Evolutionary conservation across 805 yeast genomes (phyloP).

Genomic region (Yamadazyma phyllophila): DNA sequence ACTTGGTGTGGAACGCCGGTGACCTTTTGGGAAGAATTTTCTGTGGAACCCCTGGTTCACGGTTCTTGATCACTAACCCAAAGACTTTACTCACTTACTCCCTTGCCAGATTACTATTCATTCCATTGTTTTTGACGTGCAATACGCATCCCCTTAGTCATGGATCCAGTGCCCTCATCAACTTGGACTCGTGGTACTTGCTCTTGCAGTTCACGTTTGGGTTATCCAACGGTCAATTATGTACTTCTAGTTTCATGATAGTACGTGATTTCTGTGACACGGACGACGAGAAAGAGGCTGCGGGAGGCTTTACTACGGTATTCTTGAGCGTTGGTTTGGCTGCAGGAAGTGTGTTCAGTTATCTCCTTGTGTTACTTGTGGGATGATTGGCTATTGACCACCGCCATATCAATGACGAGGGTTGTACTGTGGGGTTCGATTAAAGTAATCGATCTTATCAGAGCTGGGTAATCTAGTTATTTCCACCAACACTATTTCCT

Average conservation of each 20-base stretch:
- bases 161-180: conserved; percentile 38
- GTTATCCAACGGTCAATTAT: conserved; percentile 79
- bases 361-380: conserved; percentile 49
- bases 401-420: too few relatives aligned
- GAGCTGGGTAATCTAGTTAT: too few relatives aligned
- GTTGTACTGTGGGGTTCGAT: too few relatives aligned
- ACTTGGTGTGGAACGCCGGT: conserved; percentile 85
- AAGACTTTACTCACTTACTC: conserved; percentile 52
- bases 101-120: conserved; percentile 50
- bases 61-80: conserved; percentile 40
- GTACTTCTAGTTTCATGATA: conserved; percentile 76
- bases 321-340: conserved; percentile 77
- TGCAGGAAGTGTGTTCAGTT: conserved; percentile 75
- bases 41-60: conserved; percentile 52
- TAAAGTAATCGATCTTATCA: too few relatives aligned
- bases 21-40: conserved; percentile 75
- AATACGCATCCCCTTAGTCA: conserved; percentile 45
- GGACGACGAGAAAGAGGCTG: conserved; percentile 78
- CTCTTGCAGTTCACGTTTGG: conserved; percentile 77
- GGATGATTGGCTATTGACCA: too few relatives aligned
- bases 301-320: conserved; percentile 89
- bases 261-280: conserved; percentile 59
- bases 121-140: conserved; percentile 73
- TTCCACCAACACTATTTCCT: too few relatives aligned
- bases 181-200: conserved; percentile 67